Base-by-base conservation (phyloP, 1,284 basidiomycete genomes). In the Boletus smithii region DNA sequence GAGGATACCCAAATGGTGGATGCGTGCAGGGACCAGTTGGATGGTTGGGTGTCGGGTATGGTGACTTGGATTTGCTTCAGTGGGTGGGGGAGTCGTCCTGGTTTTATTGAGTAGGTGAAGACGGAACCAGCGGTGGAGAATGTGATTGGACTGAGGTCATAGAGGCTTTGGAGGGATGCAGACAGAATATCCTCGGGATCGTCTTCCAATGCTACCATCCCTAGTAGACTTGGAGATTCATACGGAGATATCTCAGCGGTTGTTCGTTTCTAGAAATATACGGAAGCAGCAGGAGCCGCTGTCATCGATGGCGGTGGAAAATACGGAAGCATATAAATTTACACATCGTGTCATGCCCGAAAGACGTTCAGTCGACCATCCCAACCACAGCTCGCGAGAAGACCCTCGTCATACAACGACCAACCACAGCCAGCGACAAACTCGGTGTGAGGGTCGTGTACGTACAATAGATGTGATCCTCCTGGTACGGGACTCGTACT, bases 381-480 rank as follows among this genome's bases (percentile, higher is more conserved):
- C 95, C 94, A 97, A 42, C 88, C 83, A 61, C 88, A 93, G 54
- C 83, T 93, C 17, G 91, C 93, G 44, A 97, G 60, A 14, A 93
- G 62, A 1, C 89, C 89, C 56, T 89, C 83, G 46, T 95, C 89
- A 55, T 88, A 95, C 57, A 90, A 60, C 14, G 88, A 88, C 95
- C 95, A 99, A 17, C 79, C 79, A 54, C 91, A 85, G 0, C 91
- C 93, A 39, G 91, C 89, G 16, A 95, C 92, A 66, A 99, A 99
- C 69, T 98, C 95, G 3, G 91, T 93, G 65, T 99, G 95, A 7
- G 80, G 73, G 63, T 91, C 85, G 61, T 95, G 88, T 27, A 92
- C 81, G 50, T 82, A 70, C 41, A 85, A 59, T 22, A 91, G 69
- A 51, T 80, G 76, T 5, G 74, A 71, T 48, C 77, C 74, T 46